Conservation (phyloP, 2,329 filamentous ascomycete genomes). For the Cladophialophora chaetospira region DNA sequence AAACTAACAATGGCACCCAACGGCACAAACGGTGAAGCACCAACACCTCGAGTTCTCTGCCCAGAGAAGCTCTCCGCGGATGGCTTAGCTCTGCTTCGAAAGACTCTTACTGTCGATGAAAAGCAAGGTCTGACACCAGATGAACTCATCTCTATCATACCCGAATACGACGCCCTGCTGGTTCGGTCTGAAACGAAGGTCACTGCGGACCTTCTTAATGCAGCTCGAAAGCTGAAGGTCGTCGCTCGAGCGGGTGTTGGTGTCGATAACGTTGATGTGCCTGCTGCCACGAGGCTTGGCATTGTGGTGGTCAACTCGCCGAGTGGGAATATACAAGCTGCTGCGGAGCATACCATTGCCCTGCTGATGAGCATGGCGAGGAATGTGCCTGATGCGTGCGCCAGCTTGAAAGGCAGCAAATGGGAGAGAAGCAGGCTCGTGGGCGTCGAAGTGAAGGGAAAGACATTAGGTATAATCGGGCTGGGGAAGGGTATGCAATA, state of each 20-base stretch:
- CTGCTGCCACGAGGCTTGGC: conserved; percentile 69
- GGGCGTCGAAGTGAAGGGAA: conserved; percentile 75
- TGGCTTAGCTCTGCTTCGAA: conserved; percentile 68
- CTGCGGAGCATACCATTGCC: conserved; percentile 75
- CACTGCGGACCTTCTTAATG: conserved; percentile 65
- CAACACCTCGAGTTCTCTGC: conserved; percentile 63
- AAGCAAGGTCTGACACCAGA: conserved; percentile 62
- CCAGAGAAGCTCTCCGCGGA: conserved; percentile 81
- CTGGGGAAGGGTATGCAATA: conserved; percentile 66
- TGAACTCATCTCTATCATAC: conserved; percentile 67
- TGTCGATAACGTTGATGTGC: conserved; percentile 79
- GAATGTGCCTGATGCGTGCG: conserved; percentile 70
- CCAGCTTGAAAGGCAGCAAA: conserved; percentile 68
- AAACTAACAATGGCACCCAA: conserved; percentile 10
- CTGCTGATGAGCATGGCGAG: conserved; percentile 73
- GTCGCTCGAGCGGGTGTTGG: conserved; percentile 80
- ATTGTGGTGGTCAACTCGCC: conserved; percentile 81
- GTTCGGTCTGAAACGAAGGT: conserved; percentile 82
- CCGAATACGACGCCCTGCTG: conserved; percentile 73
- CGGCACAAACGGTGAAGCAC: conserved; percentile 26
- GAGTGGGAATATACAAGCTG: conserved; percentile 76
- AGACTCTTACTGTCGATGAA: conserved; percentile 70
- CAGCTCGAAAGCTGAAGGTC: conserved; percentile 70
- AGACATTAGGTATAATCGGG: conserved; percentile 74
- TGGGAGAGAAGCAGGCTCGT: conserved; percentile 77